Evolutionary conservation across 148 eudicot genomes (phyloP).

Genomic region (Amaranthus palmeri): DNA sequence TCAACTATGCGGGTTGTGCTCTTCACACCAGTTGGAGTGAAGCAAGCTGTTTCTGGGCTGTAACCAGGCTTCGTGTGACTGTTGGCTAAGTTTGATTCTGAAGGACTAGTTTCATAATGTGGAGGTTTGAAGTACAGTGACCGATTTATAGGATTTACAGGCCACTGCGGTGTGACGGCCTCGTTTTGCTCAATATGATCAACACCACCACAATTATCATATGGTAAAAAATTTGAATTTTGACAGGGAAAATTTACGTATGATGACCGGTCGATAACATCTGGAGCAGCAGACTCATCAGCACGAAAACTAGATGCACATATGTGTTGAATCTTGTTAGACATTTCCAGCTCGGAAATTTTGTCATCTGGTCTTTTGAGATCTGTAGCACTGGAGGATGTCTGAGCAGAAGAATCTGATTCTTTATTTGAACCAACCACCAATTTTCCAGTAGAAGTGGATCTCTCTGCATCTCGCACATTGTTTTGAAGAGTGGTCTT

Average conservation of each 20-base stretch:
- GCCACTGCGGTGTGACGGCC: constrained; percentile 30
- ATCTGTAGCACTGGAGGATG: constrained; percentile 59
- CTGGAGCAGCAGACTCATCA: constrained; percentile 48
- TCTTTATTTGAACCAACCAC: constrained; percentile 40
- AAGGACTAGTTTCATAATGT: constrained; percentile 33
- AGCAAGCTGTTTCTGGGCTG: constrained; percentile 31
- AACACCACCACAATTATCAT: constrained; percentile 29
- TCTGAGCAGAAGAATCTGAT: constrained; percentile 58
- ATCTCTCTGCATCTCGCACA: constrained; percentile 35
- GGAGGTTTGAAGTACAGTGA: constrained; percentile 65
- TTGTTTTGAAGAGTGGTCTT: constrained; percentile 43
- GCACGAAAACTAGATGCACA: constrained; percentile 30
- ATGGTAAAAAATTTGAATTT: constrained; percentile 21
- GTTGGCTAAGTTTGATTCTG: constrained; percentile 31
- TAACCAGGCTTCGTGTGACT: constrained; percentile 30
- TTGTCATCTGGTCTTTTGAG: constrained; percentile 37
- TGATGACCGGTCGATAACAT: constrained; percentile 27
- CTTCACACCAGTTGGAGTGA: constrained; percentile 77
- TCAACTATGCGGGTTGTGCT: constrained; percentile 22
- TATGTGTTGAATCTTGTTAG: constrained; percentile 27
- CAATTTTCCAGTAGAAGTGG: constrained; percentile 36
- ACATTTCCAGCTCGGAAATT: constrained; percentile 35
- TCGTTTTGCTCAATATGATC: constrained; percentile 31
- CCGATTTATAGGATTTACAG: constrained; percentile 38
- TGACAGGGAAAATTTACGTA: constrained; percentile 21